Base-by-base conservation (phyloP, 2,329 filamentous ascomycete species). In the Colletotrichum lupini region DNA sequence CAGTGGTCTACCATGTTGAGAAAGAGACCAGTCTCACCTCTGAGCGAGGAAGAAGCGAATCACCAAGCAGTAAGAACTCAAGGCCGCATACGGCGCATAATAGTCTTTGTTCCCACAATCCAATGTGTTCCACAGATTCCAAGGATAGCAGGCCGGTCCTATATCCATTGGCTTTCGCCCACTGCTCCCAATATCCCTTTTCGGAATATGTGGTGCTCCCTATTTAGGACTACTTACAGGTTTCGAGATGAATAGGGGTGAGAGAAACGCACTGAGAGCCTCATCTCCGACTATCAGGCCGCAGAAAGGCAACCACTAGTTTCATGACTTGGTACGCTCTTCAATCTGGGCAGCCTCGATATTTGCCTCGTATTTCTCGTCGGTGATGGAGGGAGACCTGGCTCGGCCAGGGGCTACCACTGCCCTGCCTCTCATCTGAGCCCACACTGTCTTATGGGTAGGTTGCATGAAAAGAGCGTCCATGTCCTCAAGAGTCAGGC, bases 401-500 rank as follows among this genome's bases (percentile, higher is more conserved):
- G 68, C 73, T n/a, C 70, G 70, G 4, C 53, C 60, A 5, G 70
- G 60, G 1, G 63, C 24, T 11, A 68, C 5, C 2, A 75, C 28
- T 6, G 67, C 24, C 55, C 66, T 66, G 37, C 75, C 74, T 14
- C 75, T 68, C 42, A 78, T 68, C 14, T 77, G 76, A 1, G 71
- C 74, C 80, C 80, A 81, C 16, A 81, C 80, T 2, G 79, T 80
- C 74, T 79, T 80, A 69, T 79, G 79, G 5, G 80, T 80, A 2
- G 80, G 79, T 11, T 76, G 75, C 35, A 75, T 58, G 22, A 82
- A 82, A 1, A 82, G 75, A 11, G 76, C 69, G 14, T 88, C 86
- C 81, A 88, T 86, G 30, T 83, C 83, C 75, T 89, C 87, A 7
- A 88, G 81, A 2, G 85, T 83, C 12, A 87, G 79, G 24, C 80